phyloP scores from a whole-genome alignment of 2,329 filamentous ascomycete species.

The Didymella exigua region DNA sequence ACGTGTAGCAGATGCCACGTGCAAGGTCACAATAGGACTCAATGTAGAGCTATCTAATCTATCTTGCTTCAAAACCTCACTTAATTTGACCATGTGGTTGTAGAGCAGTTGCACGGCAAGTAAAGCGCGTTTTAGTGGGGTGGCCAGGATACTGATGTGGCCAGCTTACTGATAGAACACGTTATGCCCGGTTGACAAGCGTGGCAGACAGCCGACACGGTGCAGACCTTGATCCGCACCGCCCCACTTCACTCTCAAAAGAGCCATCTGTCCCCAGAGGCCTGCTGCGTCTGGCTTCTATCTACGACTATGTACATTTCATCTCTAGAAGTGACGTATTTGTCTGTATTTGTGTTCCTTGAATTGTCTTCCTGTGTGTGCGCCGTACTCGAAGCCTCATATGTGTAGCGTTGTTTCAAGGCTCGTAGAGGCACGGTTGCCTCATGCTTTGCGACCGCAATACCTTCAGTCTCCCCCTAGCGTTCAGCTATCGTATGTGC shows the following conservation, averaged over 20 bases:
- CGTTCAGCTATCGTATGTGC: constrained; percentile 17
- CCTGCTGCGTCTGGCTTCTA: background rate
- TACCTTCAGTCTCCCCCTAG: constrained; percentile 24
- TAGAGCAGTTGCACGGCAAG: no score
- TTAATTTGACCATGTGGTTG: no score
- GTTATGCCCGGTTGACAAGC: no score
- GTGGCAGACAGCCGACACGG: background rate
- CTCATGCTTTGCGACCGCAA: constrained; percentile 16
- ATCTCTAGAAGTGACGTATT: constrained; percentile 14
- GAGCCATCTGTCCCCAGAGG: background rate
- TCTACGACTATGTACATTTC: constrained; percentile 14
- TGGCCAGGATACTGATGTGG: no score
- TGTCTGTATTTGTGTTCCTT: constrained; percentile 15
- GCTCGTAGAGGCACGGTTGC: constrained; percentile 23
- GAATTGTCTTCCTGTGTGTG: constrained; percentile 11
- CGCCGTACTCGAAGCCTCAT: constrained; percentile 2
- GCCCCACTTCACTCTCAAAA: background rate
- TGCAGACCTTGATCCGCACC: background rate
- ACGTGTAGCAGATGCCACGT: no score
- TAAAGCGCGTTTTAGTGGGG: no score
- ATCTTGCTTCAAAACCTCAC: no score
- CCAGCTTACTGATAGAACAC: no score
- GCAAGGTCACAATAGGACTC: no score
- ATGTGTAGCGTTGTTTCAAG: constrained; percentile 15
- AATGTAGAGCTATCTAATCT: no score